A percentile compares a stretch with the other conserved stretches of the same genome.
These are phyloP conservation scores for Prototheca wickerhamii DNA, from an alignment of 163 green algal genomes.

Conservation along the genomic window DNA sequence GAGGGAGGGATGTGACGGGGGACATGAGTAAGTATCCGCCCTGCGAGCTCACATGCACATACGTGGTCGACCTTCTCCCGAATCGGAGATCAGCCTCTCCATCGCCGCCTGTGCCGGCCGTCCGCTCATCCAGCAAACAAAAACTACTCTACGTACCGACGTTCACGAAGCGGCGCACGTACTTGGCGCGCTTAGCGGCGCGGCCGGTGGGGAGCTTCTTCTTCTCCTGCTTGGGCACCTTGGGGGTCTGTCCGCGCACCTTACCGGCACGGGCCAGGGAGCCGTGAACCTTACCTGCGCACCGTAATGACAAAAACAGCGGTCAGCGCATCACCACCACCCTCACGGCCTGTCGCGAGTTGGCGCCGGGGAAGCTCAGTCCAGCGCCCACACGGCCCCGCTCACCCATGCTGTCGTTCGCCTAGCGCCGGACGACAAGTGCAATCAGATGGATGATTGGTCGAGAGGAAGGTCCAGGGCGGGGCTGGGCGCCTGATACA, in stretches of 20 bases:
- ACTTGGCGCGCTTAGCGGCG: constrained; percentile 92
- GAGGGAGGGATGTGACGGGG: background rate
- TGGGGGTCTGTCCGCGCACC: constrained; percentile 95
- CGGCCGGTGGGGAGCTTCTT: constrained; percentile 94
- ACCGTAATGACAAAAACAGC: background rate
- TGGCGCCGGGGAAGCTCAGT: too few relatives aligned
- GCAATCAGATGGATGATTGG: too few relatives aligned
- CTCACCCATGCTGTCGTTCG: too few relatives aligned
- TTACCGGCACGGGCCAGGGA: constrained; percentile 99
- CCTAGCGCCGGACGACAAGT: too few relatives aligned
- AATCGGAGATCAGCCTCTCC: background rate
- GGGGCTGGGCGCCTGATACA: too few relatives aligned
- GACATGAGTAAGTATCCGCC: background rate
- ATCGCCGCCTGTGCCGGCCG: too few relatives aligned
- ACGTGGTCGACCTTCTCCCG: background rate
- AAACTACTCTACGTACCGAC: constrained; percentile 32
- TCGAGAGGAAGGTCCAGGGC: too few relatives aligned
- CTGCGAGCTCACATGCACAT: background rate
- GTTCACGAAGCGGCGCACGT: constrained; percentile 99
- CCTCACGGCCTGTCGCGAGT: too few relatives aligned
- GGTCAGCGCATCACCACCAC: too few relatives aligned
- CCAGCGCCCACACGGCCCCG: too few relatives aligned
- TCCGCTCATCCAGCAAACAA: too few relatives aligned
- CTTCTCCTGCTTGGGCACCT: constrained; percentile 98
- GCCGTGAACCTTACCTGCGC: constrained; percentile 97